Base-by-base conservation (phyloP, 768 basidiomycete genomes). In the Naganishia kalamii region DNA sequence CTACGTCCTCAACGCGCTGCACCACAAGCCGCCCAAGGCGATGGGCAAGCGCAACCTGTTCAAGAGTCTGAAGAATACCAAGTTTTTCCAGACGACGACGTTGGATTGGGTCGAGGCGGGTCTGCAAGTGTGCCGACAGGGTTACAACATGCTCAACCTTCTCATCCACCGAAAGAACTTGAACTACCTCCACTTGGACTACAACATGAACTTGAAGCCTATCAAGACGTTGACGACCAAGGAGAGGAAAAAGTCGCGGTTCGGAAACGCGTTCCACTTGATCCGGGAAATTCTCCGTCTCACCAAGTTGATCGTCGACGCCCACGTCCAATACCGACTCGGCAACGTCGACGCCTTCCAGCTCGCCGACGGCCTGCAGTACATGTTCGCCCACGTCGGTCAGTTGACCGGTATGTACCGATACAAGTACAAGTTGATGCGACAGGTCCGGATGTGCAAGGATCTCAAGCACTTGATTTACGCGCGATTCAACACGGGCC, bases 391-490 rank as follows among this genome's bases (percentile, higher is more conserved):
- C 1, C 96, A 99, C 74, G 91, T 99, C 64, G 96, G 96, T 74
- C 94, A 96, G 29, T 81, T 99, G 70, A 99, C 96, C 4, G 96
- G 96, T 71, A 99, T 99, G 96, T 99, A 99, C 80, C 87, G 94
- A 50, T 98, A 97, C 83, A 97, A 98, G 82, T 99, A 99, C 83
- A 98, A 98, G 90, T 83, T 99, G 67, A 99, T 99, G 96, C 85
- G 91, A 75, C 96, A 99, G 86, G 92, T 99, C 41, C 88, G 96
- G 69, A 94, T 94, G 92, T 96, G 92, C 72, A 99, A 98, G 84
- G 96, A 98, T 78, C 79, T 98, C 77, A 99, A 99, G 83, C 93
- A 97, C 76, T 81, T 97, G 67, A 78, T 96, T 79, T 94, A 94
- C 82, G 94, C 94, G 75, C 90, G 92, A 66, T 99, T 99, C 85